Conservation (phyloP, 2,329 filamentous ascomycete species). For the Diplodia mutila region DNA sequence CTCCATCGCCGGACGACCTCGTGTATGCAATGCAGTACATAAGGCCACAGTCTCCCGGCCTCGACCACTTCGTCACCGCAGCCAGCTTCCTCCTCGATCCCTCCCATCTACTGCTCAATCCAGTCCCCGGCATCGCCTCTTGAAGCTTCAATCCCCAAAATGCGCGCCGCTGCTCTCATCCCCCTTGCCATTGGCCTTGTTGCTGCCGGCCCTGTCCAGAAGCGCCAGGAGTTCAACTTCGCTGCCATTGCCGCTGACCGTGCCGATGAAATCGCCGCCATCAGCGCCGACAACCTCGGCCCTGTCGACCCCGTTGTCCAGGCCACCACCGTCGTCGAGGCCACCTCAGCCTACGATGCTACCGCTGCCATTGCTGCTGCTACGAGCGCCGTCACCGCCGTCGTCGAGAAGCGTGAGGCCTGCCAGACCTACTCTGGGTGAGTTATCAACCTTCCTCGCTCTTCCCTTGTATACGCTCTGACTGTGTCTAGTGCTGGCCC, state of each 20-base stretch:
- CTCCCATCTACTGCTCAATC: not conserved
- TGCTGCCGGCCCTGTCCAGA: slow-evolving; percentile 19
- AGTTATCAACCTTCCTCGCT: not conserved
- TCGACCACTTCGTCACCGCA: not conserved
- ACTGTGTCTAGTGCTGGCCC: not conserved
- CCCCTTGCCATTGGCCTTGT: slow-evolving; percentile 21
- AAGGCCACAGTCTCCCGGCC: not conserved
- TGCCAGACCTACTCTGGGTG: slow-evolving; percentile 19
- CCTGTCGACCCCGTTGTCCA: slow-evolving; percentile 14
- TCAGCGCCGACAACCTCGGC: slow-evolving; percentile 9
- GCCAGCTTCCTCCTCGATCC: not conserved
- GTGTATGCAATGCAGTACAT: slow-evolving; percentile 8
- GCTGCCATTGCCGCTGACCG: not conserved
- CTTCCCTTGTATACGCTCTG: not conserved
- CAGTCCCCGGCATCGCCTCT: no score
- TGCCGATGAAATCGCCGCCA: slow-evolving; percentile 8
- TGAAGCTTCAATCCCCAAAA: not conserved
- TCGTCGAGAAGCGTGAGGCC: slow-evolving; percentile 11
- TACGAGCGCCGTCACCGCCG: slow-evolving; percentile 11
- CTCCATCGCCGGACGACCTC: not conserved
- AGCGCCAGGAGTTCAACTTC: slow-evolving; percentile 17
- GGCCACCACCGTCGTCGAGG: slow-evolving; percentile 5
- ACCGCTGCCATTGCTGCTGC: slow-evolving; percentile 15
- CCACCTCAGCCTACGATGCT: slow-evolving; percentile 14
- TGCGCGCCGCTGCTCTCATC: slow-evolving; percentile 12